Base-by-base conservation (phyloP, 495 filamentous ascomycete species). In the Staphylotrichum tortipilum region DNA sequence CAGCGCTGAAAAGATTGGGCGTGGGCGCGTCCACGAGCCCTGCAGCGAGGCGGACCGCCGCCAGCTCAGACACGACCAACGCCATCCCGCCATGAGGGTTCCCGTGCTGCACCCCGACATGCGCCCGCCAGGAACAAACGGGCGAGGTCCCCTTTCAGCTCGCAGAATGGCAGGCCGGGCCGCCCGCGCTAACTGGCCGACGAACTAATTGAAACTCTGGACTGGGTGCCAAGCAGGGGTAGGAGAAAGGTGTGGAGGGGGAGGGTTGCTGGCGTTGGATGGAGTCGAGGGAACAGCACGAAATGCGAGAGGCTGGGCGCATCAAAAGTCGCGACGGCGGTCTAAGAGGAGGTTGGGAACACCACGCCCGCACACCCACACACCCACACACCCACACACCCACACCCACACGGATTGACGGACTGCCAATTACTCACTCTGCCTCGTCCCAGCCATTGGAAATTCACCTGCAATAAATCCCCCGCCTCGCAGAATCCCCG, bases 251-350 rank as follows among this genome's bases (percentile, higher is more conserved):
- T n/a, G n/a, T n/a, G n/a, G n/a, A n/a, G n/a, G n/a, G n/a, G n/a
- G n/a, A n/a, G n/a, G n/a, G n/a, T n/a, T n/a, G n/a, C n/a, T n/a
- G n/a, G n/a, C n/a, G n/a, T n/a, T n/a, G n/a, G n/a, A n/a, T n/a
- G n/a, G n/a, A n/a, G n/a, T n/a, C n/a, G n/a, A n/a, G n/a, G n/a
- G n/a, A n/a, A n/a, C n/a, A n/a, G n/a, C n/a, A n/a, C 4, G 7
- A 34, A 64, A 65, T 44, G 26, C 55, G 55, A 55, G 63, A 50
- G 63, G 63, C 58, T 66, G 63, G 63, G 56, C 47, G 50, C 42
- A 22, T 23, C 47, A 42, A 31, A 19, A 39, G n/a, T 31, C 47
- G 36, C 38, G 23, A 33, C 29, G 39, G 39, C 51, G 52, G 41
- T 40, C 51, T 54, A 31, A 18, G 59, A 53, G 62, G 62, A 56